These are phyloP conservation scores for Helichrysum umbraculigerum DNA, from an alignment of 129 eudicot species.

Conservation along the genomic window DNA sequence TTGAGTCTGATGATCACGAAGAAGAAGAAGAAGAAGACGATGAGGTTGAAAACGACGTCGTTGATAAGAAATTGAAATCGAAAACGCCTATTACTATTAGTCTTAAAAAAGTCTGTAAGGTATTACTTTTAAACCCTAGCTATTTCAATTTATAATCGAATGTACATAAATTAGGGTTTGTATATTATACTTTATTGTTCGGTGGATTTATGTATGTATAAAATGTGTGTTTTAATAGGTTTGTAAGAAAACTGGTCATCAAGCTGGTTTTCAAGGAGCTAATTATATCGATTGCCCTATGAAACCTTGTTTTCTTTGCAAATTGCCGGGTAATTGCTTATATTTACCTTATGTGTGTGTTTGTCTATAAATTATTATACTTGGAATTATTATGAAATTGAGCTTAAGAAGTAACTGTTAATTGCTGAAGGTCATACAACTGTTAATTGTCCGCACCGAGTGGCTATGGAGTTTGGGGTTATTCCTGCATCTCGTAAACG, in stretches of 20 bases:
- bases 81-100: constrained; percentile 63
- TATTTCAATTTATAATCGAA: neutral
- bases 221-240: constrained; percentile 43
- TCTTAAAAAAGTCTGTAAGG: constrained; percentile 93
- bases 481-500: constrained; percentile 73
- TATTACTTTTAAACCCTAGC: constrained; percentile 33
- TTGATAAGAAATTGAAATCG: constrained; percentile 35
- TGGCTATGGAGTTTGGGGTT: constrained; percentile 88
- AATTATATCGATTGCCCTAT: constrained; percentile 96
- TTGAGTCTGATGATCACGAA: constrained; percentile 28
- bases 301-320: constrained; percentile 99
- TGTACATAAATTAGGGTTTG: constrained; percentile 5
- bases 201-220: constrained; percentile 8
- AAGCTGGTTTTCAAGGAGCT: constrained; percentile 99
- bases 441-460: constrained; percentile 84
- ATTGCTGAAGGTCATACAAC: constrained; percentile 87
- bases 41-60: constrained; percentile 29
- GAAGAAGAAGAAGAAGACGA: constrained; percentile 46
- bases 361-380: neutral
- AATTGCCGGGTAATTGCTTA: constrained; percentile 71
- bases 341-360: neutral
- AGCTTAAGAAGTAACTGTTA: neutral
- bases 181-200: neutral
- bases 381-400: neutral
- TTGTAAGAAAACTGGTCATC: constrained; percentile 88